Evolutionary conservation across 2,329 filamentous ascomycete genomes (phyloP).

Genomic region (Drechslerella stenobrocha): DNA sequence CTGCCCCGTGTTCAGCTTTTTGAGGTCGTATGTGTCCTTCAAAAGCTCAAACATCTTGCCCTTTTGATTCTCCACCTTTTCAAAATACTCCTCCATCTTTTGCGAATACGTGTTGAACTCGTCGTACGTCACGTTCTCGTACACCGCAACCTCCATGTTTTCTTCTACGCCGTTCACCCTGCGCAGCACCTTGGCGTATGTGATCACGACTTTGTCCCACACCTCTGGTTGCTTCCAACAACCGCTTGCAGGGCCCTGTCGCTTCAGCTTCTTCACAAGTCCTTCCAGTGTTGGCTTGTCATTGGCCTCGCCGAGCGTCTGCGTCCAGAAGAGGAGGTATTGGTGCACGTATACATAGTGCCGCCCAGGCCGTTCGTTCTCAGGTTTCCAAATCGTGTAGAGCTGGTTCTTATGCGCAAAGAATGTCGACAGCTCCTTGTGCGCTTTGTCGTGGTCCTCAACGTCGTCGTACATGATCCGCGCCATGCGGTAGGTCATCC

Average conservation of each 20-base stretch:
- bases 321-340: conserved; percentile 80
- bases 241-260: conserved; percentile 70
- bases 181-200: conserved; percentile 65
- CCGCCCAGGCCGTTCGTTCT: conserved; percentile 76
- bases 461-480: conserved; percentile 61
- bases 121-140: conserved; percentile 67
- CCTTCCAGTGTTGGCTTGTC: conserved; percentile 77
- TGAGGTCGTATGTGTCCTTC: conserved; percentile 69
- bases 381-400: conserved; percentile 92
- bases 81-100: conserved; percentile 63
- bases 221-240: conserved; percentile 66
- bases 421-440: conserved; percentile 76
- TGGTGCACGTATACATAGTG: conserved; percentile 90
- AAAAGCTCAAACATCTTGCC: conserved; percentile 64
- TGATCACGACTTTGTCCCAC: conserved; percentile 65
- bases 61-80: conserved; percentile 42
- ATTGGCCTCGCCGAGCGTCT: conserved; percentile 71
- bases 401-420: conserved; percentile 95
- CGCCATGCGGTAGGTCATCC: conserved; percentile 76
- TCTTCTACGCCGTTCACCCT: conserved; percentile 63
- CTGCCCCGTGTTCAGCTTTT: conserved; percentile 79
- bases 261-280: conserved; percentile 75
- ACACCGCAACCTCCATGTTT: conserved; percentile 67
- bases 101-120: conserved; percentile 66
- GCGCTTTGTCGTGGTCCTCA: conserved; percentile 64